A percentile compares a stretch with the other conserved stretches of the same genome.
Evolutionary conservation across 495 filamentous ascomycete genomes (phyloP).

Genomic region (Neurospora intermedia): DNA sequence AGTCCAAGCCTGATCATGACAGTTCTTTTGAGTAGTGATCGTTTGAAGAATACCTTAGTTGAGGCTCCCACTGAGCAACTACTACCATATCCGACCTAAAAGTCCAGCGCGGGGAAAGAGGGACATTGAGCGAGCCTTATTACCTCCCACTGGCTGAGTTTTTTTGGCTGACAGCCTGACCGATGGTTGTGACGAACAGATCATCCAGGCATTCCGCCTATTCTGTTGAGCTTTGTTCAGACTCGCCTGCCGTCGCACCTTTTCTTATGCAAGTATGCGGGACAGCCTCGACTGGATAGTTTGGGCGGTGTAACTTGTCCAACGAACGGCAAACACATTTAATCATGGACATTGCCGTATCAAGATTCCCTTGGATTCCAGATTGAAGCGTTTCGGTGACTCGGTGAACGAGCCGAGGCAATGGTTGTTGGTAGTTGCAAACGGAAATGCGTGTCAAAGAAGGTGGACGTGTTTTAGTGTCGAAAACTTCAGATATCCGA

Average conservation of each 20-base stretch:
- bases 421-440: background rate
- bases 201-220: background rate
- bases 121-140: background rate
- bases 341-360: background rate
- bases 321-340: background rate
- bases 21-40: background rate
- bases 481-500: background rate
- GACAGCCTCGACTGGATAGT: background rate
- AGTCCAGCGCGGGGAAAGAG: background rate
- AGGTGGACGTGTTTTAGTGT: background rate
- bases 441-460: background rate
- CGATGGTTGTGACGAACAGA: background rate
- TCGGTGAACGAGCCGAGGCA: background rate
- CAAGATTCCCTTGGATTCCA: background rate
- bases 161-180: background rate
- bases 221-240: background rate
- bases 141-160: background rate
- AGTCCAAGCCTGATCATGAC: conserved; percentile 18
- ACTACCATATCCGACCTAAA: background rate
- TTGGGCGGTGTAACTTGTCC: background rate
- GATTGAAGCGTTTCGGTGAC: background rate
- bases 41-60: background rate
- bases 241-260: background rate
- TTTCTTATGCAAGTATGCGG: background rate
- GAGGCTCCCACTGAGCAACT: background rate